phyloP scores from a whole-genome alignment of 202 grass and related monocot genomes.

The Tripidium arundinaceum region DNA sequence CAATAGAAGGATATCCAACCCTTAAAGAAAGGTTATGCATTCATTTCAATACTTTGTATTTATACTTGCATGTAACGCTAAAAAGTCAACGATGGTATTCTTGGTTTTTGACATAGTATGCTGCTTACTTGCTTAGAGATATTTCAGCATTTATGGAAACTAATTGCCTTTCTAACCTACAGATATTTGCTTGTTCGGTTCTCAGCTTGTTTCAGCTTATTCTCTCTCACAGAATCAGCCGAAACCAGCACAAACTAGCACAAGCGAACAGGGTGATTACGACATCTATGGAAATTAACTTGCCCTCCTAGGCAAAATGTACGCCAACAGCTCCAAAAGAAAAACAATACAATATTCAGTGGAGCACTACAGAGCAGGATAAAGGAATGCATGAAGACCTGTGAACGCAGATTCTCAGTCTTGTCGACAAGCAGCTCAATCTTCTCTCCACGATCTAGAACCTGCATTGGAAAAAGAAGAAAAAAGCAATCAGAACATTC shows the following conservation, averaged over 20 bases:
- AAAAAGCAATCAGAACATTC: not conserved
- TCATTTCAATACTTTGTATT: not conserved
- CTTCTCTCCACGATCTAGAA: slow-evolving; percentile 83
- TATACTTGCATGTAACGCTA: not conserved
- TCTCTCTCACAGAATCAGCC: no score
- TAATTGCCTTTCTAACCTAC: not conserved
- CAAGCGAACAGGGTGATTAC: no score
- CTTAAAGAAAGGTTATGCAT: not conserved
- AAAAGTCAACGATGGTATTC: not conserved
- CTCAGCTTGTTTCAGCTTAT: no score
- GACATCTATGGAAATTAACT: not conserved
- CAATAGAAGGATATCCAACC: not conserved
- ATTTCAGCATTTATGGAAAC: not conserved
- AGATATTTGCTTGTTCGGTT: no score
- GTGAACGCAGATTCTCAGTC: slow-evolving; percentile 74
- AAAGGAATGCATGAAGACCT: slow-evolving; percentile 36
- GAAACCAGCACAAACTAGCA: no score
- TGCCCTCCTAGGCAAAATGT: not conserved
- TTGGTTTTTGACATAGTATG: not conserved
- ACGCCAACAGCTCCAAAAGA: not conserved
- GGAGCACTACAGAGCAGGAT: not conserved
- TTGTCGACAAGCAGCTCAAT: slow-evolving; percentile 91
- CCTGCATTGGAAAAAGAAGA: slow-evolving; percentile 33
- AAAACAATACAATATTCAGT: not conserved
- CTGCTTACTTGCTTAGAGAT: not conserved